These are phyloP conservation scores for Phytophthora pinifolia DNA, from an alignment of 352 stramenopile species.

Conservation along the genomic window DNA sequence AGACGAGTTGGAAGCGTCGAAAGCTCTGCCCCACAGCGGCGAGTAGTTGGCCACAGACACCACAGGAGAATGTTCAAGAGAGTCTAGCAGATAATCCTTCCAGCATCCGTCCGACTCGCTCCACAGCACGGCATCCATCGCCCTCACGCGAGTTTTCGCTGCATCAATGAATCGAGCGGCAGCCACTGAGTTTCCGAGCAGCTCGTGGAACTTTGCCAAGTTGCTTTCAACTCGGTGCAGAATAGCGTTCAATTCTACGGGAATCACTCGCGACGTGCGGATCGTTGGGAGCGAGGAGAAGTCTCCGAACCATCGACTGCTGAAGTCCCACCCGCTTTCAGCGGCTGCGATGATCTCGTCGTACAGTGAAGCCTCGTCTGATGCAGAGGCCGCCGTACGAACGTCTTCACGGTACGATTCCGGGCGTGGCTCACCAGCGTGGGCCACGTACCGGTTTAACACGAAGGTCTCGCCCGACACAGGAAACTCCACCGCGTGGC, in stretches of 20 bases:
- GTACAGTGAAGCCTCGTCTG: slow-evolving; percentile 52
- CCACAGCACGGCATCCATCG: slow-evolving; percentile 77
- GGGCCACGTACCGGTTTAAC: slow-evolving; percentile 78
- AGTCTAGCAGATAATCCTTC: slow-evolving; percentile 76
- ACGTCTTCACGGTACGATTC: slow-evolving; percentile 89
- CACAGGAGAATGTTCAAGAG: slow-evolving; percentile 38
- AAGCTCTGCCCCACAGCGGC: slow-evolving; percentile 74
- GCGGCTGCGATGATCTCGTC: slow-evolving; percentile 76
- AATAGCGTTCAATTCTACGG: slow-evolving; percentile 87
- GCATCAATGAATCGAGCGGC: slow-evolving; percentile 28
- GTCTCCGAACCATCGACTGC: slow-evolving; percentile 75
- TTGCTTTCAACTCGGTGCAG: slow-evolving; percentile 78
- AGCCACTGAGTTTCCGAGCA: slow-evolving; percentile 38
- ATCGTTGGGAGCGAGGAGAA: slow-evolving; percentile 43
- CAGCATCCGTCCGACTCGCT: slow-evolving; percentile 48
- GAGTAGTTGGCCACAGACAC: slow-evolving; percentile 68
- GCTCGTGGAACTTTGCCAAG: slow-evolving; percentile 53
- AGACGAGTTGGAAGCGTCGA: slow-evolving; percentile 41
- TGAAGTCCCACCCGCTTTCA: slow-evolving; percentile 91
- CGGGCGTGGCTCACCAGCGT: slow-evolving; percentile 60
- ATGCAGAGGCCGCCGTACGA: slow-evolving; percentile 16
- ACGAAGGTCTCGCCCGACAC: slow-evolving; percentile 30
- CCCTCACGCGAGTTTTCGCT: slow-evolving; percentile 29
- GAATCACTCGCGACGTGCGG: slow-evolving; percentile 62
- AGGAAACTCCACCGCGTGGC: slow-evolving; percentile 53